Evolutionary conservation across 2,329 filamentous ascomycete genomes (phyloP), one percentile per base, ranked within the genome.

Genomic region (Ceratocystis papillata): DNA sequence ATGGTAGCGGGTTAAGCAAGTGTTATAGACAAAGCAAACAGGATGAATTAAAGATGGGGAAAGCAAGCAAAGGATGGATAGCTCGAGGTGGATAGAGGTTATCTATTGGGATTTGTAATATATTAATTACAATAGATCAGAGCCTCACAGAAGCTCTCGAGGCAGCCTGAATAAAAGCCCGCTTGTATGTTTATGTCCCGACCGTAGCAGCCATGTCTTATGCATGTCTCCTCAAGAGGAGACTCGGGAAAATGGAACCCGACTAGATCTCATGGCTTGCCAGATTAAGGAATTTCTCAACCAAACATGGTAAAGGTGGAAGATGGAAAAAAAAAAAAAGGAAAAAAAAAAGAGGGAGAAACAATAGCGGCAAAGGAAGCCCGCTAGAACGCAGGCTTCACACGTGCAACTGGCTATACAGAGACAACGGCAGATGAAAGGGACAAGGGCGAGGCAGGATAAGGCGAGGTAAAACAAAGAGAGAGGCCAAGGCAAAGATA

Each of bases 1-100:
- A 65, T 37, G 15, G 22, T 25, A 48, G 37, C 10, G 37, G 37
- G 37, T 41, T 41, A 41, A 41, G 10, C 48, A 57, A 25, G 63
- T 41, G 33, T 44, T 57, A 37, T 22, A 65, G 55, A 37, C 46
- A 59, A 59, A 28, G 22, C 55, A 65, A 37, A 45, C 12, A 57
- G 25, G 33, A 30, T 57, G 63, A 57, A 65, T 65, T 65, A 65
- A 65, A 44, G 50, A 65, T 59, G 28, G 59, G 55, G 45, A 59
- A 53, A 30, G 62, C 33, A 50, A 50, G 59, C 30, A 45, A 22
- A 28, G 17, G 20, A 64, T 15, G 22, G 30, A 37, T 20, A 37
- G 17, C 25, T 25, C 3, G 22, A 50, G 17, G 46, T 50, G n/a
- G 22, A 50, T 20, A 60, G 17, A 28, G 55, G 30, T 28, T 17